Evolutionary conservation across 2,329 filamentous ascomycete species (phyloP).

Genomic region (Xylaria polymorpha): DNA sequence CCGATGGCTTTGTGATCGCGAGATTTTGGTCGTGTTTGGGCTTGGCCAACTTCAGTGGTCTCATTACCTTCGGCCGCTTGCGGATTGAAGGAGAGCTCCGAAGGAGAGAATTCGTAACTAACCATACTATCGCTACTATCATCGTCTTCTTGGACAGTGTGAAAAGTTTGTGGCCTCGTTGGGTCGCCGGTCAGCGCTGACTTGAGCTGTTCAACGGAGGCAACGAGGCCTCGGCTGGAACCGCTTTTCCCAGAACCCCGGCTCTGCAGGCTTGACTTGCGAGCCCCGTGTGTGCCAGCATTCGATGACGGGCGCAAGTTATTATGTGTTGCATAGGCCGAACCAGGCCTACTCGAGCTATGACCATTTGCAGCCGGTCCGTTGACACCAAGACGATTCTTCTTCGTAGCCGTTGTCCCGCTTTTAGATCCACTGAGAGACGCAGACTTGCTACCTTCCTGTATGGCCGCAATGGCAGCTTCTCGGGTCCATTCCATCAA

Average conservation of each 20-base stretch:
- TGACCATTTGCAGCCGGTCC: conserved; percentile 56
- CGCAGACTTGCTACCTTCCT: conserved; percentile 75
- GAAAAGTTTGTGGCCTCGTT: conserved; percentile 54
- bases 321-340: conserved; percentile 62
- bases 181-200: conserved; percentile 67
- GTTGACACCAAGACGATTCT: conserved; percentile 70
- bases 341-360: conserved; percentile 54
- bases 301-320: conserved; percentile 63
- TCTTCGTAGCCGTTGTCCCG: conserved; percentile 66
- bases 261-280: conserved; percentile 66
- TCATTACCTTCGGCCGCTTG: conserved; percentile 47
- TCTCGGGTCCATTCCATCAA: conserved; percentile 84
- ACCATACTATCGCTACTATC: conserved; percentile 75
- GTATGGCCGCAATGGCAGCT: conserved; percentile 73
- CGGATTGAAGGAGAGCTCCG: conserved; percentile 72
- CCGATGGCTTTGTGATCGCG: conserved; percentile 47
- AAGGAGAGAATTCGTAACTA: conserved; percentile 75
- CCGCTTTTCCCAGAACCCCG: conserved; percentile 58
- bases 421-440: conserved; percentile 81
- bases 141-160: conserved; percentile 55
- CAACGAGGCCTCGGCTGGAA: conserved; percentile 63
- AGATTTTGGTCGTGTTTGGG: conserved; percentile 43
- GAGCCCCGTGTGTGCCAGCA: conserved; percentile 52
- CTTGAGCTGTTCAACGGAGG: conserved; percentile 73
- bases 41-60: conserved; percentile 35